Evolutionary conservation across 2,329 filamentous ascomycete genomes (phyloP), one percentile per base, ranked within the genome.

Genomic region (Calycina herbarum): DNA sequence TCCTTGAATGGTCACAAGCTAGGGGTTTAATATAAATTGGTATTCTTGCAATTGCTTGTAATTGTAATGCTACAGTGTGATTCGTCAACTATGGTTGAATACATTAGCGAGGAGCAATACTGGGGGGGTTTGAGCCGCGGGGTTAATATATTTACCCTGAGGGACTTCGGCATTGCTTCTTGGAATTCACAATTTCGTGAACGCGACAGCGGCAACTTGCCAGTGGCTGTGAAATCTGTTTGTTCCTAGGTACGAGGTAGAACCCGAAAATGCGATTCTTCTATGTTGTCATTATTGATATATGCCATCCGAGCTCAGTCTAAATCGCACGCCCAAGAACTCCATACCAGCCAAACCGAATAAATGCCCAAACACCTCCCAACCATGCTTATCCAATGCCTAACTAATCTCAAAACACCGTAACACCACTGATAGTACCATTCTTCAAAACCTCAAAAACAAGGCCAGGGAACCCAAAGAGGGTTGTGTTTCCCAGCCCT

Each of bases 371-470:
- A 33, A 31, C 13, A 17, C 56, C 56, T 8, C 5, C 56, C 29
- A 31, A 35, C 58, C n/a, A 64, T 66, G 58, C 61, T 58, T 58
- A 64, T 59, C 48, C 62, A 31, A 20, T 31, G 35, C 38, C 17
- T 29, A 13, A 59, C 38, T 24, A 45, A 45, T 42, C 35, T 75
- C 65, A 97, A 80, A 94, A 97, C 29, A 97, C 88, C 10, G 94
- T 98, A 76, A 98, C 82, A 31, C 92, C 91, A 77, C 93, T 96
- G 29, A 99, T 91, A 67, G 88, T 89, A 3, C 92, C 93, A 75
- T 96, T 97, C 86, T 92, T 94, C 77, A 98, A 79, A 33, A 99
- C 94, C 79, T 99, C 95, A 80, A 99, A 98, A 58, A 97, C 87
- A 77, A 98, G 80, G 0, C 95, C 94, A 0, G 95, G 94, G 74